Base-by-base conservation (phyloP, 352 stramenopile species). In the Blastocystis sp. region DNA sequence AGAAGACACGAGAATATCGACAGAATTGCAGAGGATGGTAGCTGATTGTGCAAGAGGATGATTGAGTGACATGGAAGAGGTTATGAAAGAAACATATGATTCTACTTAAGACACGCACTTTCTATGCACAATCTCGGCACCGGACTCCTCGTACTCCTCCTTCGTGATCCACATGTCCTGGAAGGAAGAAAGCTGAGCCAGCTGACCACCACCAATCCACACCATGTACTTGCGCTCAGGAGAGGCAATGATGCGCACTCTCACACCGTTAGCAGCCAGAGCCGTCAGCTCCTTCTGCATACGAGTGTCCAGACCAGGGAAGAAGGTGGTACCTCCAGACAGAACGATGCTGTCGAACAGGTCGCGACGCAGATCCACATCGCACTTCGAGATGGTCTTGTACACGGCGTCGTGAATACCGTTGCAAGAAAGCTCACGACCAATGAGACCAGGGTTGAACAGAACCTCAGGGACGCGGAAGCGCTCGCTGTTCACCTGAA, bases 131-230 rank as follows among this genome's bases (percentile, higher is more conserved):
- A 95, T 93, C 81, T 65, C 24, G n/a, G 90, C 87, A 54, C 94
- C 94, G 76, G 96, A 91, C 88, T 98, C 95, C 84, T 97, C 94
- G 89, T 97, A 98, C 86, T 98, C 93, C 56, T 89, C 91, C 87
- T 95, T 95, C 44, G 94, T 96, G 53, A 98, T 94, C 94, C 94
- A 98, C 92, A 98, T 97, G 87, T 93, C 95, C 91, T 97, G 97
- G 90, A 99, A 99, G 2, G 94, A 98, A 18, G 94, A 92, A 11
- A 99, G 92, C 88, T 94, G 98, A n/a, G 95, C 94, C 53, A 99
- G 90, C 88, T 98, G 98, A 73, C 94, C 98, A 49, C 95, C 96
- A 85, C 96, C 96, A 71, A 97, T 96, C 94, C 95, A 99, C 34
- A 94, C 96, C 18, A 94, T 97, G 87, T 97, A 92, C 46, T 96